phyloP scores from a whole-genome alignment of 305 asterid genomes.

The Withania somnifera region DNA sequence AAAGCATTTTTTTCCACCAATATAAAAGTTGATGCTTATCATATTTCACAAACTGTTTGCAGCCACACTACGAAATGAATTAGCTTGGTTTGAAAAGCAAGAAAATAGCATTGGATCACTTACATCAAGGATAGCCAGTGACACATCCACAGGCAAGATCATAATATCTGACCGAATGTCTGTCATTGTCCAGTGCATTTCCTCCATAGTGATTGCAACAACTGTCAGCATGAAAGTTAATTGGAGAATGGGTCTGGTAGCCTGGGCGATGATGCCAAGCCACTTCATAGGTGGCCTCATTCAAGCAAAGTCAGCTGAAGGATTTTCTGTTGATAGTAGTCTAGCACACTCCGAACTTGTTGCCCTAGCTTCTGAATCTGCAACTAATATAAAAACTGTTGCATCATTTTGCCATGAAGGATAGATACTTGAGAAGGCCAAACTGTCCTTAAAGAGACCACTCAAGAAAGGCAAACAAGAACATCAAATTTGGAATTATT shows the following conservation, averaged over 20 bases:
- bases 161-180: slow-evolving; percentile 73
- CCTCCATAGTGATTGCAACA: slow-evolving; percentile 70
- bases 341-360: slow-evolving; percentile 54
- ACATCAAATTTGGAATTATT: slow-evolving; percentile 54
- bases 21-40: neutral
- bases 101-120: slow-evolving; percentile 54
- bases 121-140: slow-evolving; percentile 53
- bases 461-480: slow-evolving; percentile 41
- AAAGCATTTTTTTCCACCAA: neutral
- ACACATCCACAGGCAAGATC: slow-evolving; percentile 67
- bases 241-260: slow-evolving; percentile 85
- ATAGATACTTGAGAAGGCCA: slow-evolving; percentile 47
- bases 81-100: slow-evolving; percentile 71
- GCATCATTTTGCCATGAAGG: slow-evolving; percentile 73
- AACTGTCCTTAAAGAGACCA: slow-evolving; percentile 36
- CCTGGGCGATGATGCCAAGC: slow-evolving; percentile 91
- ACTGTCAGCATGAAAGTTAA: slow-evolving; percentile 52
- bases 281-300: slow-evolving; percentile 80
- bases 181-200: slow-evolving; percentile 62
- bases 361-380: slow-evolving; percentile 66
- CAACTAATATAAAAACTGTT: slow-evolving; percentile 51
- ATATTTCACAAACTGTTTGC: slow-evolving; percentile 13
- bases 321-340: slow-evolving; percentile 49
- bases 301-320: slow-evolving; percentile 81
- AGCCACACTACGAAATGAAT: slow-evolving; percentile 57